Conservation (phyloP, 2,329 filamentous ascomycete genomes). For the Trichothecium roseum region DNA sequence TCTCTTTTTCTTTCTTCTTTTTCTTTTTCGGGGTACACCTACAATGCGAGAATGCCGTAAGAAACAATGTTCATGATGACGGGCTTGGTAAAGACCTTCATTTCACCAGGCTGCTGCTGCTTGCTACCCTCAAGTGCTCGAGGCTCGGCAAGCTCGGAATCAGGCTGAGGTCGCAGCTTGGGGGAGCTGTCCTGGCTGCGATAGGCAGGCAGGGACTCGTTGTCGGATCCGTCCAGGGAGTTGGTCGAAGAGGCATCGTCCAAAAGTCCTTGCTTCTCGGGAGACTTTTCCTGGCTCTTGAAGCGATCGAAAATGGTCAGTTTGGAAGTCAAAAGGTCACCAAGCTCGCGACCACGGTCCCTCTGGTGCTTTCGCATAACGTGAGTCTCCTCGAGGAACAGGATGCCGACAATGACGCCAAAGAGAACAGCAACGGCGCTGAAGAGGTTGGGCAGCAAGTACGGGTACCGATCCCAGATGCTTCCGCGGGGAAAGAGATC, state of each 20-base stretch:
- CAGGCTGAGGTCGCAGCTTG: constrained; percentile 23
- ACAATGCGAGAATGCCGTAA: constrained; percentile 92
- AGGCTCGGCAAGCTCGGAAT: constrained; percentile 15
- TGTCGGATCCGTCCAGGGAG: constrained; percentile 12
- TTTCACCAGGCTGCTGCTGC: not conserved
- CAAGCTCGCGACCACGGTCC: constrained; percentile 68
- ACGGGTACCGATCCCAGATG: constrained; percentile 80
- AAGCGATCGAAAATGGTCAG: constrained; percentile 21
- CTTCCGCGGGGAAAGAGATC: constrained; percentile 59
- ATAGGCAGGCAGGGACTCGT: constrained; percentile 61
- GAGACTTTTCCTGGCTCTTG: constrained; percentile 25
- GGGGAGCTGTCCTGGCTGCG: constrained; percentile 48
- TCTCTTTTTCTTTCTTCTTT: no score
- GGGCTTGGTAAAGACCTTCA: constrained; percentile 68
- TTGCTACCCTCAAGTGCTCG: not conserved
- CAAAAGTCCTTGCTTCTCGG: constrained; percentile 54
- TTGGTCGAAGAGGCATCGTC: constrained; percentile 1
- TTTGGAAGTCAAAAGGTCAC: constrained; percentile 54
- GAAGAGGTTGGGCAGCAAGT: constrained; percentile 85
- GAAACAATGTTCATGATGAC: constrained; percentile 81
- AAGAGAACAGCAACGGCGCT: constrained; percentile 69
- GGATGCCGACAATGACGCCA: constrained; percentile 66
- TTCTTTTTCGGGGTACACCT: no score
- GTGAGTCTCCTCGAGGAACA: constrained; percentile 94
- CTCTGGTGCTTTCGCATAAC: constrained; percentile 64